These are phyloP conservation scores for Mucor indicus DNA, from an alignment of 371 early-diverging fungal genomes.

Conservation along the genomic window DNA sequence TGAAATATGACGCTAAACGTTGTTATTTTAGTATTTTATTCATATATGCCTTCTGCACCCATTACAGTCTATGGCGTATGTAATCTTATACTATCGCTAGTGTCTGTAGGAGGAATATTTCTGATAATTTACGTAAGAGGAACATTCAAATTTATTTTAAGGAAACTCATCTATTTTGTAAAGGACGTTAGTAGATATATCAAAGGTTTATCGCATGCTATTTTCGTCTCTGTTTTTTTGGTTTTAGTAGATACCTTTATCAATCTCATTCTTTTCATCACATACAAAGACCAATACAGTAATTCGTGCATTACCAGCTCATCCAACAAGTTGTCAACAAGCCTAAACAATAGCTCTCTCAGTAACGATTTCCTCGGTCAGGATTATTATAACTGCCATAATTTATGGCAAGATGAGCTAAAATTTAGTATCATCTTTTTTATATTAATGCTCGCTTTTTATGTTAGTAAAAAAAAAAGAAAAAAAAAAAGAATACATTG, in stretches of 20 bases:
- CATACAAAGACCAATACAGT: conserved; percentile 4
- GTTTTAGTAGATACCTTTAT: conserved; percentile 24
- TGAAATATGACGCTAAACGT: background rate
- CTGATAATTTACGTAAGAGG: conserved; percentile 14
- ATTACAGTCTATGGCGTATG: conserved; percentile 20
- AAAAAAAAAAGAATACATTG: too few species aligned
- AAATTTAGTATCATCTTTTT: conserved; percentile 23
- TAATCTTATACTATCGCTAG: conserved; percentile 23
- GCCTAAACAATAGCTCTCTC: background rate
- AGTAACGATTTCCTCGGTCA: background rate
- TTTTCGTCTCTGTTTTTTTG: conserved; percentile 19
- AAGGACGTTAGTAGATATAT: background rate
- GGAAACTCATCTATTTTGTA: too few species aligned
- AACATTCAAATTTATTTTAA: background rate
- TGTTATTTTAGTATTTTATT: conserved; percentile 22
- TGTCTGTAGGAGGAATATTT: conserved; percentile 17
- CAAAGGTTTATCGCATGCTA: conserved; percentile 15
- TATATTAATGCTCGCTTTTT: conserved; percentile 20
- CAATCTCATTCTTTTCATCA: conserved; percentile 24
- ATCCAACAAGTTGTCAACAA: conserved; percentile 2
- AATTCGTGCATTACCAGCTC: conserved; percentile 12
- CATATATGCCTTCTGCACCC: conserved; percentile 17
- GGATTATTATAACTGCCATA: conserved; percentile 25
- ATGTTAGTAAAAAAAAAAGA: conserved; percentile 15
- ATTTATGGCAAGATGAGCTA: conserved; percentile 22